A percentile compares a stretch with the other conserved stretches of the same genome.
These are phyloP conservation scores for Paecilomyces dactylethromorphus DNA, from an alignment of 2,329 filamentous ascomycete species.

Conservation along the genomic window DNA sequence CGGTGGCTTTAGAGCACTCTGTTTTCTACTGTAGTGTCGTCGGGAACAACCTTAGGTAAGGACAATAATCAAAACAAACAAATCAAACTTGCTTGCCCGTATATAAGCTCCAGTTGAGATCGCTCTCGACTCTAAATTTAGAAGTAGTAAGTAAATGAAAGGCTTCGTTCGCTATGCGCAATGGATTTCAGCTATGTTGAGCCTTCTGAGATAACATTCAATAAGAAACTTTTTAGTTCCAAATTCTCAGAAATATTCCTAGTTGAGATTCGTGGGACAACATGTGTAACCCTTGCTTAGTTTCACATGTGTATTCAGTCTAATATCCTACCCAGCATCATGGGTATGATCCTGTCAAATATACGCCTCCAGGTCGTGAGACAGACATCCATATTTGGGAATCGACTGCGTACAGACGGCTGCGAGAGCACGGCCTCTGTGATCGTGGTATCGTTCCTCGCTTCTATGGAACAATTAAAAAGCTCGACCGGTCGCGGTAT, in stretches of 20 bases:
- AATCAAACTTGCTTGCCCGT: no score
- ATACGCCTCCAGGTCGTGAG: background rate
- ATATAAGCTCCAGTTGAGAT: no score
- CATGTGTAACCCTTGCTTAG: constrained; percentile 2
- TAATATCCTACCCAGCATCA: constrained; percentile 3
- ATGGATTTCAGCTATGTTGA: background rate
- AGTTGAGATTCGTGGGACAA: constrained; percentile 3
- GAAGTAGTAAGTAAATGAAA: no score
- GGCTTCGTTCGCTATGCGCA: background rate
- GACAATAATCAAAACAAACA: no score
- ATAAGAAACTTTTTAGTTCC: constrained; percentile 4
- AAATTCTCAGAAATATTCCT: constrained; percentile 9
- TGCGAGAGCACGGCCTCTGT: background rate
- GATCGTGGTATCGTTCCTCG: background rate
- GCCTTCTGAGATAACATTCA: constrained; percentile 7
- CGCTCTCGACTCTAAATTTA: no score
- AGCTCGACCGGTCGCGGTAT: background rate
- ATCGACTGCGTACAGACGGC: background rate
- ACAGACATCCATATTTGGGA: background rate
- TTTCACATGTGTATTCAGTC: background rate
- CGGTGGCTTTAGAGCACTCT: no score
- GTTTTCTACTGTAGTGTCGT: no score
- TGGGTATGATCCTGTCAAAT: background rate
- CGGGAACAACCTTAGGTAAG: no score
- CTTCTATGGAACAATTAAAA: background rate